A percentile compares a stretch with the other conserved stretches of the same genome.
Evolutionary conservation across 2,329 filamentous ascomycete species (phyloP).

Genomic region (Sordariomycetes sp.): DNA sequence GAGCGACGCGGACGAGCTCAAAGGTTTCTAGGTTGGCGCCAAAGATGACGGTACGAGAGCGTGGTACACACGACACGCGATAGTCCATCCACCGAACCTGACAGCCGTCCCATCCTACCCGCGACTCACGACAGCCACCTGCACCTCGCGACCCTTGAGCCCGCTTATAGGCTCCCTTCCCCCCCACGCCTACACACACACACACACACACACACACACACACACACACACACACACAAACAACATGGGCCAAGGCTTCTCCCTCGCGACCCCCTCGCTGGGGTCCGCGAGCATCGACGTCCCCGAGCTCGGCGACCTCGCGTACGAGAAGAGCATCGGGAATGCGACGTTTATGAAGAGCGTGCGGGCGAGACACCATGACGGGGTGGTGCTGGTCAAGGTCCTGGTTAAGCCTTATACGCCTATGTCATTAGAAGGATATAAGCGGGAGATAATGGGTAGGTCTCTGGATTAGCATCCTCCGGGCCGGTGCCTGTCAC

Average conservation of each 20-base stretch:
- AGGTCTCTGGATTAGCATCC: constrained; percentile 14
- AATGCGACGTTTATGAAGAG: constrained; percentile 94
- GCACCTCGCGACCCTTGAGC: neutral
- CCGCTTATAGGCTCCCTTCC: too few species aligned
- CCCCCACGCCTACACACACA: too few species aligned
- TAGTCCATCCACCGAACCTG: neutral
- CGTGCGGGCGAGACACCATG: constrained; percentile 76
- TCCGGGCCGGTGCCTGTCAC: too few species aligned
- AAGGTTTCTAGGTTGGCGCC: neutral
- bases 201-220: too few species aligned
- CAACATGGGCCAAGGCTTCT: constrained; percentile 94
- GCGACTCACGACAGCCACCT: neutral
- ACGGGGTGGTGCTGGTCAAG: constrained; percentile 88
- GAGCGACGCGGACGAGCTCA: too few species aligned
- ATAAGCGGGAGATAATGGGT: constrained; percentile 67
- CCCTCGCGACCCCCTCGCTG: constrained; percentile 78
- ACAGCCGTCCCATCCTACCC: neutral
- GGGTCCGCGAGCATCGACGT: constrained; percentile 90
- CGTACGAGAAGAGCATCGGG: constrained; percentile 85
- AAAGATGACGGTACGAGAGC: neutral
- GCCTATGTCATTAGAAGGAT: constrained; percentile 65
- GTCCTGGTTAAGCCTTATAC: constrained; percentile 87
- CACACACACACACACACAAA: too few species aligned
- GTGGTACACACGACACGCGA: neutral
- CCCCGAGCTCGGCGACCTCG: constrained; percentile 77